Percentiles rank a stretch among this genome's conserved stretches.
Evolutionary conservation across 306 rosid genomes (phyloP).

Genomic region (Cercis canadensis): DNA sequence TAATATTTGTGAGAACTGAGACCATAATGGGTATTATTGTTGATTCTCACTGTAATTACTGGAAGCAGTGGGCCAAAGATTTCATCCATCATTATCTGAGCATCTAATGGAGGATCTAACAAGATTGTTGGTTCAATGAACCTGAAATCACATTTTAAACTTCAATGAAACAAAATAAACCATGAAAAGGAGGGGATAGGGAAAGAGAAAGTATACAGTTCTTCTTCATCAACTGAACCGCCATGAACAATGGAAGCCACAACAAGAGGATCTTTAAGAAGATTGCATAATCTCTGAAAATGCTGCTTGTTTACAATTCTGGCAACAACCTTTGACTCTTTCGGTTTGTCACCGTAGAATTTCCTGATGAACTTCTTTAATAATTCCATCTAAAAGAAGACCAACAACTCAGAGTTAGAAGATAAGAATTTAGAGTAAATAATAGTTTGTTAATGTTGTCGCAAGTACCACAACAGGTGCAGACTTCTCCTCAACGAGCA

Average conservation of each 20-base stretch:
- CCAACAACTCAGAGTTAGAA: slow-evolving; percentile 21
- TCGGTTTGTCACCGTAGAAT: slow-evolving; percentile 67
- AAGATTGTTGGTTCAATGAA: no score
- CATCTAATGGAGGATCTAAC: no score
- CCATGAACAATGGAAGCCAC: slow-evolving; percentile 78
- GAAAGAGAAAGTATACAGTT: slow-evolving; percentile 51
- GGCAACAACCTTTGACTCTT: slow-evolving; percentile 56
- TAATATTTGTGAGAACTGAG: slow-evolving; percentile 1
- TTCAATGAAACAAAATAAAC: no score
- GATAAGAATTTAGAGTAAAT: background rate
- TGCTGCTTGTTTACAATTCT: slow-evolving; percentile 66
- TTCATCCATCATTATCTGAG: no score
- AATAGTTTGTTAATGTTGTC: slow-evolving; percentile 4
- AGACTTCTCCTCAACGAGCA: slow-evolving; percentile 75
- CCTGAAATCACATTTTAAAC: no score
- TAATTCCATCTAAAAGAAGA: slow-evolving; percentile 58
- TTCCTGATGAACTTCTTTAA: slow-evolving; percentile 56
- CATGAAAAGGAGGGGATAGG: background rate
- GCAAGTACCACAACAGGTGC: slow-evolving; percentile 62
- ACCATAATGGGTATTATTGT: background rate
- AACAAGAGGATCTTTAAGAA: slow-evolving; percentile 73
- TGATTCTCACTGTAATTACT: no score
- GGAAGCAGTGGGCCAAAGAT: no score
- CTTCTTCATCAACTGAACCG: slow-evolving; percentile 69
- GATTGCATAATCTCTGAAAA: slow-evolving; percentile 64